These are phyloP conservation scores for Suillus spraguei DNA, from an alignment of 768 basidiomycete genomes.

Conservation along the genomic window DNA sequence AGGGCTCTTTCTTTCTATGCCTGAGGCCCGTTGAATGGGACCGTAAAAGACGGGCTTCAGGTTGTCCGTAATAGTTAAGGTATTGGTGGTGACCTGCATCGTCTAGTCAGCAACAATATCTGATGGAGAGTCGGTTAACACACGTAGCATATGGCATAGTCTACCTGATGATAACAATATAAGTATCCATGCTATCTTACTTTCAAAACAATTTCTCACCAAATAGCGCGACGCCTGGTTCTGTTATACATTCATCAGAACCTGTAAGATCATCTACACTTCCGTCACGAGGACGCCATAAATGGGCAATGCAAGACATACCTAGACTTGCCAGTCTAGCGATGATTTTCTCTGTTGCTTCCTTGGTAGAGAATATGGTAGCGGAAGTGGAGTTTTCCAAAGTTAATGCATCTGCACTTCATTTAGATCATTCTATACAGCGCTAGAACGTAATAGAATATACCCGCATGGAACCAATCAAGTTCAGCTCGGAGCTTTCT, in stretches of 20 bases:
- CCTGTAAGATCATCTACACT: not conserved
- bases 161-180: too few relatives aligned
- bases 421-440: not conserved
- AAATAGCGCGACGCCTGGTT: too few relatives aligned
- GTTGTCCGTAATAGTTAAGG: too few relatives aligned
- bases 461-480: not conserved
- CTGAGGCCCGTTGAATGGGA: too few relatives aligned
- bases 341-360: not conserved
- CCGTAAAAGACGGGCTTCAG: too few relatives aligned
- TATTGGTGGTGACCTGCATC: not conserved
- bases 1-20: too few relatives aligned
- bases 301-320: not conserved
- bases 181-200: too few relatives aligned
- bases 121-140: not conserved
- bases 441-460: rapidly evolving
- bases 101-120: not conserved
- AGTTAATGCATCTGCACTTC: not conserved
- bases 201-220: too few relatives aligned
- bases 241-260: too few relatives aligned
- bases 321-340: not conserved
- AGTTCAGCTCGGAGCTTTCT: not conserved
- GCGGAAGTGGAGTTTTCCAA: constrained; percentile 3
- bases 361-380: not conserved
- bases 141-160: constrained; percentile 1
- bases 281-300: not conserved